Conservation (phyloP, 192 early-diverging fungal species). For the Gamsiella multidivaricata region DNA sequence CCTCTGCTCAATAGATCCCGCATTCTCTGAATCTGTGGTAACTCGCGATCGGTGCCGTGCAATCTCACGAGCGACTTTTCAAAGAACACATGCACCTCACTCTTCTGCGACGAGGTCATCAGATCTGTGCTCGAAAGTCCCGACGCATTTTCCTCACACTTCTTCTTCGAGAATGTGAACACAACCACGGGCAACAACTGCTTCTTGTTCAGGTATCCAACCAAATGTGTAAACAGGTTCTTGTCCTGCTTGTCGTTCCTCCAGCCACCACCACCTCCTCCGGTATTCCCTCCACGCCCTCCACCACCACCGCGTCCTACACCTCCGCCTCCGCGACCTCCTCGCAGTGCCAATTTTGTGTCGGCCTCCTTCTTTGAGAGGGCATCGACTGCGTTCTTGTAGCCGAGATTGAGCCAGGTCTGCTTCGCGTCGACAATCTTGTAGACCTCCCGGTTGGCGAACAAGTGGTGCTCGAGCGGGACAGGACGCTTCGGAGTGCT, state of each 20-base stretch:
- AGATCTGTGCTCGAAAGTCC: slow-evolving; percentile 86
- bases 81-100: slow-evolving; percentile 88
- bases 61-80: slow-evolving; percentile 84
- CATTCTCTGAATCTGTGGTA: slow-evolving; percentile 92
- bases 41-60: slow-evolving; percentile 82
- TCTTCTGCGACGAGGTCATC: slow-evolving; percentile 75
- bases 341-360: slow-evolving; percentile 46
- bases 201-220: slow-evolving; percentile 78
- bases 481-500: slow-evolving; percentile 93
- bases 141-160: slow-evolving; percentile 92
- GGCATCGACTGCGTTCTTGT: slow-evolving; percentile 80
- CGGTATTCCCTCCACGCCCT: slow-evolving; percentile 13
- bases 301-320: slow-evolving; percentile 60
- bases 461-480: slow-evolving; percentile 94
- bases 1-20: slow-evolving; percentile 87
- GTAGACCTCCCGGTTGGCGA: slow-evolving; percentile 84
- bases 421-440: slow-evolving; percentile 90
- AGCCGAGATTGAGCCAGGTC: slow-evolving; percentile 69
- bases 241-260: slow-evolving; percentile 67
- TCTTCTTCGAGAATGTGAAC: slow-evolving; percentile 95
- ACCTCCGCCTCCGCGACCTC: slow-evolving; percentile 59
- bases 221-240: slow-evolving; percentile 86
- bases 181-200: slow-evolving; percentile 88
- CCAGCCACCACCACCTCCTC: slow-evolving; percentile 62
- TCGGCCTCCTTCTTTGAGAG: slow-evolving; percentile 73